A percentile compares a stretch with the other conserved stretches of the same genome.
Conservation (phyloP, 2,329 filamentous ascomycete genomes). For the Pseudocercospora macadamiae region DNA sequence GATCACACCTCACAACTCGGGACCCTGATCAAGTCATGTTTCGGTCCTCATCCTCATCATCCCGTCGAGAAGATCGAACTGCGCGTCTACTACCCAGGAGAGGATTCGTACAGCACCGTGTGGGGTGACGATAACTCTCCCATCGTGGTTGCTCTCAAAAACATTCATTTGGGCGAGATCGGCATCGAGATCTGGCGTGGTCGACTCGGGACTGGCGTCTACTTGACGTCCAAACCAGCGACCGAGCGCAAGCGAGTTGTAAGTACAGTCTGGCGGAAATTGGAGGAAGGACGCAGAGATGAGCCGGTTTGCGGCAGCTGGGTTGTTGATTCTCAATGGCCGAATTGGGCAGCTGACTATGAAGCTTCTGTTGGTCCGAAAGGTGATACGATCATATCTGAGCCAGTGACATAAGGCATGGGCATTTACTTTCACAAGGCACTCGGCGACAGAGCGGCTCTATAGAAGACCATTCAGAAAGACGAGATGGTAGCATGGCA, state of each 20-base stretch:
- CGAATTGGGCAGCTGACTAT: constrained; percentile 27
- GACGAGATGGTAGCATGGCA: no score
- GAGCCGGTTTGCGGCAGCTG: constrained; percentile 35
- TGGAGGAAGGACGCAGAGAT: constrained; percentile 33
- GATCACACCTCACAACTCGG: constrained; percentile 38
- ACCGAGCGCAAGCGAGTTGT: constrained; percentile 29
- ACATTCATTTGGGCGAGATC: constrained; percentile 44
- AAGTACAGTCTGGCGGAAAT: constrained; percentile 37
- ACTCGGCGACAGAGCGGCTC: no score
- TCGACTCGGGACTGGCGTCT: constrained; percentile 37
- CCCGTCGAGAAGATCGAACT: constrained; percentile 41
- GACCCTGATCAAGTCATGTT: constrained; percentile 38
- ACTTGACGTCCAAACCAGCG: constrained; percentile 28
- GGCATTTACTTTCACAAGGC: no score
- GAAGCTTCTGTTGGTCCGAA: constrained; percentile 12
- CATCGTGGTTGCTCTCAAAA: constrained; percentile 41
- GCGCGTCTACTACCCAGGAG: constrained; percentile 45
- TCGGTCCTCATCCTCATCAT: constrained; percentile 32
- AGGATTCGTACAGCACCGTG: constrained; percentile 41
- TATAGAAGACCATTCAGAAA: no score
- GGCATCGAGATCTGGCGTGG: constrained; percentile 41
- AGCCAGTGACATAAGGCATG: constrained; percentile 3
- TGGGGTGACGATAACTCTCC: constrained; percentile 46
- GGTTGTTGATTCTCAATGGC: constrained; percentile 38
- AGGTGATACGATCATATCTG: constrained; percentile 15